Base-by-base conservation (phyloP, 192 early-diverging fungal species). In the Backusella australiensis region DNA sequence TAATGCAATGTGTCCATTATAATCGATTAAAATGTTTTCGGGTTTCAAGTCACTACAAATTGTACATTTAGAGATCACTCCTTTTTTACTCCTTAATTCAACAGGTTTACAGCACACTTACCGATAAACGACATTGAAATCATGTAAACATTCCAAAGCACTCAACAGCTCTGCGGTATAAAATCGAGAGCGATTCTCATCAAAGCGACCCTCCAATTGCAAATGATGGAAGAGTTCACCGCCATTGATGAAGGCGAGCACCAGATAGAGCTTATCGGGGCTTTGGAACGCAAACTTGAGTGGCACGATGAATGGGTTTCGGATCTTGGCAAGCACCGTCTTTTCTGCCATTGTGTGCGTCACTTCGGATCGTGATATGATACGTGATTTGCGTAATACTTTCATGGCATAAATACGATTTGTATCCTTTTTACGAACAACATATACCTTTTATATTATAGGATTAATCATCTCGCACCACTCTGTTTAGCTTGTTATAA, bases 321-420 rank as follows among this genome's bases (percentile, higher is more conserved):
- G 91, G 77, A 96, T 89, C 85, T 96, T 90, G 32, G 93, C 93
- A 23, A 98, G 87, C 34, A 98, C 95, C 26, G 91, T 96, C 73
- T 94, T 89, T 81, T 99, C 97, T 32, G 95, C 93, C 75, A 97
- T 86, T 12, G 96, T 99, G 77, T 99, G 98, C 19, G 92, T 91
- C 29, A 99, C 94, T 81, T 99, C 95, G 0, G 92, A 91, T 23
- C 95, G 90, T 67, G 95, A 94, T 34, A 99, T 94, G 75, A 98
- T 97, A 82, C 97, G 92, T 36, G 92, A 91, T 85, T 99, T 99
- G 41, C 90, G 89, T 34, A 98, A 85, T 46, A 97, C 95, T 82
- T 98, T 98, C 95, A 99, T 94, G 69, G 97, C 97, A 83, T 98
- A 99, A 82, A 98, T 96, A 67, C 97, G 94, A 77, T 89, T 89